phyloP scores from a whole-genome alignment of 1,139 yeast species.

The Geotrichum carabidarum region DNA sequence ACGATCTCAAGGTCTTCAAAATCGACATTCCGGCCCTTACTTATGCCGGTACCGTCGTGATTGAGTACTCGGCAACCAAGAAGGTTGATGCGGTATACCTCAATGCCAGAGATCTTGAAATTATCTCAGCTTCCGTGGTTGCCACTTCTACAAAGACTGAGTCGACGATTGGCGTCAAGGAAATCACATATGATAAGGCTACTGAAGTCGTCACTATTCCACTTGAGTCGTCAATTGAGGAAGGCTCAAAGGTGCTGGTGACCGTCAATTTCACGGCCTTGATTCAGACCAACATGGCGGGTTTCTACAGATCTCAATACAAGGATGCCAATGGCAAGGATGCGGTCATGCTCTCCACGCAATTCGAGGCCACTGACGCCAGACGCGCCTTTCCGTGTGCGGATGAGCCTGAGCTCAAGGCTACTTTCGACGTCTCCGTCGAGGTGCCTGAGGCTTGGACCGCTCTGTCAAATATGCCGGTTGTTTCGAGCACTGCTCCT shows the following conservation, averaged over 20 bases:
- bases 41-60: conserved; percentile 50
- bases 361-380: conserved; percentile 87
- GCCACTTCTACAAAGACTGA: conserved; percentile 26
- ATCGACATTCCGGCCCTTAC: conserved; percentile 46
- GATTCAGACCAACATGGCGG: conserved; percentile 70
- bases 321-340: conserved; percentile 49
- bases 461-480: conserved; percentile 79
- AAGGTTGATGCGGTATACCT: conserved; percentile 31
- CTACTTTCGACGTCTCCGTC: conserved; percentile 67
- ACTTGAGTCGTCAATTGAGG: conserved; percentile 28
- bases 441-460: conserved; percentile 56
- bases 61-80: conserved; percentile 45
- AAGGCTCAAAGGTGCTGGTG: conserved; percentile 32
- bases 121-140: conserved; percentile 22
- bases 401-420: conserved; percentile 83
- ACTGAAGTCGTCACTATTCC: conserved; percentile 38
- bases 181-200: conserved; percentile 27
- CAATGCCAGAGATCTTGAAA: conserved; percentile 30
- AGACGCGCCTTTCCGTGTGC: conserved; percentile 88
- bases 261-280: conserved; percentile 45
- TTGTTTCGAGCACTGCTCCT: conserved; percentile 46
- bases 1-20: conserved; percentile 39
- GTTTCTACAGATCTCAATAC: conserved; percentile 75
- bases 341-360: conserved; percentile 71
- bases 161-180: conserved; percentile 24